These are phyloP conservation scores for Ogataea allantospora DNA, from an alignment of 805 yeast genomes.

Conservation along the genomic window DNA sequence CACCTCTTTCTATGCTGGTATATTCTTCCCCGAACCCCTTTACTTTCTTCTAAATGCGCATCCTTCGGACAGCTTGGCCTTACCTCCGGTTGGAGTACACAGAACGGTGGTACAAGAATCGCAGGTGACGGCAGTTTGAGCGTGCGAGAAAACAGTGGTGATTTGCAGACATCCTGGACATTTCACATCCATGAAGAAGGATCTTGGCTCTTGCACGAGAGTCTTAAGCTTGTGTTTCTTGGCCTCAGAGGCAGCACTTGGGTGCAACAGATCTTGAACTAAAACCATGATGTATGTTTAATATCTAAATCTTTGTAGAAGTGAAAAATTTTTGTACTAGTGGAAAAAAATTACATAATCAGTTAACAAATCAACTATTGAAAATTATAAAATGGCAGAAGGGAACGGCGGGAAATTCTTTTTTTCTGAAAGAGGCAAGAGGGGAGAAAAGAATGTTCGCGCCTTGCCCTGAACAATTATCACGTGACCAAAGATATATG, in stretches of 20 bases:
- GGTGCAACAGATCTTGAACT: conserved; percentile 99
- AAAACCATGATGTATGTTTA: conserved; percentile 57
- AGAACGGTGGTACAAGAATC: conserved; percentile 97
- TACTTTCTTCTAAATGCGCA: conserved; percentile 99
- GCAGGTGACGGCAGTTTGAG: conserved; percentile 99
- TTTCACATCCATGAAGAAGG: conserved; percentile 99
- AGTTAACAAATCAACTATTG: neutral
- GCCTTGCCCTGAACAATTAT: conserved; percentile 2
- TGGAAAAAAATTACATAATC: conserved; percentile 4
- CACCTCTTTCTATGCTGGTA: conserved; percentile 13
- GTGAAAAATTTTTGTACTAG: conserved; percentile 22
- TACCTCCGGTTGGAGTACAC: conserved; percentile 99
- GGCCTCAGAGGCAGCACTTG: conserved; percentile 95
- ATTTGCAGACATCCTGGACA: conserved; percentile 99
- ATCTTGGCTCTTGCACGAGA: conserved; percentile 97
- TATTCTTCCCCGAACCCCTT: conserved; percentile 25
- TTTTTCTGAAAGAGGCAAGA: neutral
- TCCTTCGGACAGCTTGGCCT: conserved; percentile 99
- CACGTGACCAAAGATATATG: conserved; percentile 9
- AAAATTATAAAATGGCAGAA: neutral
- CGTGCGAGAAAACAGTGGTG: conserved; percentile 99
- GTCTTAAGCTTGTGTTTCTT: conserved; percentile 96
- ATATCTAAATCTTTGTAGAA: conserved; percentile 3
- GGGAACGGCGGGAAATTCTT: neutral
- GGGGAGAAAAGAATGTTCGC: neutral